Percentiles rank a stretch among this genome's conserved stretches.
These are phyloP conservation scores for Eurotiales sp. DNA, from an alignment of 2,329 filamentous ascomycete genomes.

Conservation along the genomic window DNA sequence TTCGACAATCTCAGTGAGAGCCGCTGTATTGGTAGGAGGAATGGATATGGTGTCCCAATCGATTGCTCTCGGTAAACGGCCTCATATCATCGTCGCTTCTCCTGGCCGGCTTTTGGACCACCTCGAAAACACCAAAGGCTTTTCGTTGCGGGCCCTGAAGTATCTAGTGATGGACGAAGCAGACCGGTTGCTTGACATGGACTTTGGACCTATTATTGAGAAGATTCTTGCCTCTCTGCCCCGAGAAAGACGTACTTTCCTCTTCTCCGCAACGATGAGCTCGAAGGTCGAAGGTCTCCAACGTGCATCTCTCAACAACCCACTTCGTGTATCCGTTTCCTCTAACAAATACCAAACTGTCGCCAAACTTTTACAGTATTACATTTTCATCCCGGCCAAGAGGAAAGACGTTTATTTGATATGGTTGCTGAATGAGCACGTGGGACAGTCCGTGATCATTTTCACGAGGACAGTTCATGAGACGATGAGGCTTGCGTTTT, in stretches of 20 bases:
- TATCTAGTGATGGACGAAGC: constrained; percentile 96
- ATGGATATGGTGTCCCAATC: constrained; percentile 93
- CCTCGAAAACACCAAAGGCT: constrained; percentile 94
- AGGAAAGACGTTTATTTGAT: constrained; percentile 90
- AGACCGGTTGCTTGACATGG: constrained; percentile 84
- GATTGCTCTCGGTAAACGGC: constrained; percentile 91
- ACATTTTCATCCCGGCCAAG: constrained; percentile 78
- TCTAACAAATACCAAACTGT: constrained; percentile 88
- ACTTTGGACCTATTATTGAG: constrained; percentile 88
- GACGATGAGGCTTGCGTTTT: constrained; percentile 76
- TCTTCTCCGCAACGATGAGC: constrained; percentile 93
- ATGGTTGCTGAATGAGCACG: constrained; percentile 78
- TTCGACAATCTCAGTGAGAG: constrained; percentile 80
- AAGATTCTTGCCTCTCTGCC: constrained; percentile 90
- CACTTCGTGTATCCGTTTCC: constrained; percentile 71
- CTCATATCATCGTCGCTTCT: constrained; percentile 89
- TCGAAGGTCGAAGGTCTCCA: constrained; percentile 91
- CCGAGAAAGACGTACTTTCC: constrained; percentile 67
- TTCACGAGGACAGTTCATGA: constrained; percentile 93
- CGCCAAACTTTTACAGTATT: constrained; percentile 79
- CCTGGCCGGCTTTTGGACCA: constrained; percentile 88
- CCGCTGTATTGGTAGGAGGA: constrained; percentile 82
- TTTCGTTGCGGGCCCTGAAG: constrained; percentile 75
- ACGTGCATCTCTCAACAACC: constrained; percentile 80
- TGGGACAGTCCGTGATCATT: constrained; percentile 81